These are phyloP conservation scores for Tetrapisispora iriomotensis DNA, from an alignment of 805 yeast genomes.

Conservation along the genomic window DNA sequence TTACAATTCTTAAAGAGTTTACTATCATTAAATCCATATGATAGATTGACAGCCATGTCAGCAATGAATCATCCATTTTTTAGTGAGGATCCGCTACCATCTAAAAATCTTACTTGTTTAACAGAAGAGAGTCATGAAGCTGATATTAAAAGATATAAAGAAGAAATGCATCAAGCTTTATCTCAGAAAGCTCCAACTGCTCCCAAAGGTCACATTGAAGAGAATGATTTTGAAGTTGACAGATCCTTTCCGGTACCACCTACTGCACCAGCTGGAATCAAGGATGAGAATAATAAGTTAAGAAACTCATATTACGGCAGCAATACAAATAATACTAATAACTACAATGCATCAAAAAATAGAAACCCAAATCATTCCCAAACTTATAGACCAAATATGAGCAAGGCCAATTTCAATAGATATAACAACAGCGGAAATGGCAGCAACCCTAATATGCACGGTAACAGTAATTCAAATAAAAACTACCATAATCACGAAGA, in stretches of 20 bases:
- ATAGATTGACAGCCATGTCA: conserved; percentile 67
- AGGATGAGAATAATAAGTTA: too few species aligned
- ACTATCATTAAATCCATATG: conserved; percentile 58
- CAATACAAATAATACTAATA: background rate
- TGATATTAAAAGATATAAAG: conserved; percentile 53
- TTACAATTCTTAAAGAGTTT: conserved; percentile 50
- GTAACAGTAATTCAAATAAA: too few species aligned
- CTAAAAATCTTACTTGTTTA: conserved; percentile 44
- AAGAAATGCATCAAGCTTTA: conserved; percentile 29
- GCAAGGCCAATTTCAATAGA: too few species aligned
- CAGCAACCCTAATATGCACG: too few species aligned
- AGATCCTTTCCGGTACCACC: background rate
- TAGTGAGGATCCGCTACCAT: conserved; percentile 55
- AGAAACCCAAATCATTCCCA: too few species aligned
- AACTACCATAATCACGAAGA: background rate
- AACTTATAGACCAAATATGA: too few species aligned
- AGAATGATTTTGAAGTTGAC: background rate
- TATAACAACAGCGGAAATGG: too few species aligned
- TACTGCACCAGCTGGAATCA: background rate
- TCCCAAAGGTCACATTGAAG: conserved; percentile 24
- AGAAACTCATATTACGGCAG: conserved; percentile 6
- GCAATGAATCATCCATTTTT: conserved; percentile 70
- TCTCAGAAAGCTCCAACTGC: conserved; percentile 28
- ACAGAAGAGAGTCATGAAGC: conserved; percentile 87
- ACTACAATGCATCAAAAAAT: background rate